Evolutionary conservation across 1,284 basidiomycete species (phyloP).

Genomic region (Filobasidium uniguttulatum): DNA sequence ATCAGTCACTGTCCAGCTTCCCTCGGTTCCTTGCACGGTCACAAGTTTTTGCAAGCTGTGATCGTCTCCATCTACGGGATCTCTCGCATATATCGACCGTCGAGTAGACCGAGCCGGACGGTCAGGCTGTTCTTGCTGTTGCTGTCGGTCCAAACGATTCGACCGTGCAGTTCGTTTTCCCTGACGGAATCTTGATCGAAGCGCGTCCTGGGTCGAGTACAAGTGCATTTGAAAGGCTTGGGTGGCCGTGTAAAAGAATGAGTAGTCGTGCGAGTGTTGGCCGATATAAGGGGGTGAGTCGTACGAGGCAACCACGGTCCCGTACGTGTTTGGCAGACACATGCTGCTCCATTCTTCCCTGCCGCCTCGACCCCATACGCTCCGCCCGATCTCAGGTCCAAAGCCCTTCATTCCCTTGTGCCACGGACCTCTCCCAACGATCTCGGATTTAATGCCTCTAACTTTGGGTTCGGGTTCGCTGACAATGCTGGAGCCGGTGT

Average conservation of each 20-base stretch:
- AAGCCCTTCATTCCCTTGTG: conserved; percentile 10
- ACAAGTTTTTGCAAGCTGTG: conserved; percentile 64
- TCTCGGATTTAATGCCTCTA: conserved; percentile 6
- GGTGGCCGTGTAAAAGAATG: conserved; percentile 38
- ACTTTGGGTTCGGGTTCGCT: conserved; percentile 1
- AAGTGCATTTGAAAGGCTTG: conserved; percentile 75
- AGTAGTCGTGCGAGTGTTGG: conserved; percentile 55
- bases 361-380: conserved; percentile 6
- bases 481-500: background rate
- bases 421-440: conserved; percentile 9
- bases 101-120: background rate
- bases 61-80: conserved; percentile 26
- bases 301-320: conserved; percentile 73
- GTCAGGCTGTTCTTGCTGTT: background rate
- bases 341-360: no score
- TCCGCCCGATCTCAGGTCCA: conserved; percentile 3
- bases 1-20: conserved; percentile 87
- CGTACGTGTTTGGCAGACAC: conserved; percentile 13
- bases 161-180: no score
- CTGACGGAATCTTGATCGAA: conserved; percentile 25
- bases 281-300: conserved; percentile 76
- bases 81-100: conserved; percentile 8
- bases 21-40: conserved; percentile 58
- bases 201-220: conserved; percentile 53
- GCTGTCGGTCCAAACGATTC: no score